phyloP scores from a whole-genome alignment of 441 rosid genomes.

The Euphorbia corollata region DNA sequence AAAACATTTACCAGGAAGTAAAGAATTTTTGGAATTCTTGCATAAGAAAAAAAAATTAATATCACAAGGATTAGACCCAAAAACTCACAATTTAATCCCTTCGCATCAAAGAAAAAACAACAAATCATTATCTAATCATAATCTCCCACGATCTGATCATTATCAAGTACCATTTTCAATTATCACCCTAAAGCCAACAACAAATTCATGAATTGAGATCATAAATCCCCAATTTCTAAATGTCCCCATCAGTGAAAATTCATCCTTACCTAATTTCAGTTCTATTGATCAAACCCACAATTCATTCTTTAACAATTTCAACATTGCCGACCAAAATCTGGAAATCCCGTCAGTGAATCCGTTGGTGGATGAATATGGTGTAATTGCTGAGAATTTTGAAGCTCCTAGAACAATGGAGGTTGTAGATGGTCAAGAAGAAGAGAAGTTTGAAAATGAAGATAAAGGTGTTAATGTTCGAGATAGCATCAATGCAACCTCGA shows the following conservation, averaged over 20 bases:
- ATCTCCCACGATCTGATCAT: slow-evolving; percentile 17
- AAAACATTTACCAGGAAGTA: slow-evolving; percentile 65
- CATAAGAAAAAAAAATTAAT: slow-evolving; percentile 57
- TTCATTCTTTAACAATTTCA: slow-evolving; percentile 13
- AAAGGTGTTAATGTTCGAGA: slow-evolving; percentile 17
- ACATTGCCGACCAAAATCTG: slow-evolving; percentile 18
- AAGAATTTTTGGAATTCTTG: slow-evolving; percentile 74
- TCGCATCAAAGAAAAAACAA: slow-evolving; percentile 33
- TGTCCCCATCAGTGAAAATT: slow-evolving; percentile 22
- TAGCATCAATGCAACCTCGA: slow-evolving; percentile 26
- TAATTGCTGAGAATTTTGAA: slow-evolving; percentile 15
- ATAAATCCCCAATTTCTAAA: slow-evolving; percentile 25
- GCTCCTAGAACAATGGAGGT: slow-evolving; percentile 16
- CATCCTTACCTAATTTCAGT: slow-evolving; percentile 17
- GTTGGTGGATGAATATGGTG: slow-evolving; percentile 26
- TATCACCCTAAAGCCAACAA: slow-evolving; percentile 14
- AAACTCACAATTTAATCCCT: slow-evolving; percentile 56
- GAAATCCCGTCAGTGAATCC: slow-evolving; percentile 20
- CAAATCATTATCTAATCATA: slow-evolving; percentile 12
- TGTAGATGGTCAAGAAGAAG: slow-evolving; percentile 9
- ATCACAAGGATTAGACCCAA: slow-evolving; percentile 61
- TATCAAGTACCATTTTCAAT: slow-evolving; percentile 21
- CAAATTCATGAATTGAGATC: slow-evolving; percentile 11
- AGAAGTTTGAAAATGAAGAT: not conserved
- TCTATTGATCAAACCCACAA: slow-evolving; percentile 28